A percentile compares a stretch with the other conserved stretches of the same genome.
These are phyloP conservation scores for Ceriops tagal DNA, from an alignment of 345 rosid species.

Conservation along the genomic window DNA sequence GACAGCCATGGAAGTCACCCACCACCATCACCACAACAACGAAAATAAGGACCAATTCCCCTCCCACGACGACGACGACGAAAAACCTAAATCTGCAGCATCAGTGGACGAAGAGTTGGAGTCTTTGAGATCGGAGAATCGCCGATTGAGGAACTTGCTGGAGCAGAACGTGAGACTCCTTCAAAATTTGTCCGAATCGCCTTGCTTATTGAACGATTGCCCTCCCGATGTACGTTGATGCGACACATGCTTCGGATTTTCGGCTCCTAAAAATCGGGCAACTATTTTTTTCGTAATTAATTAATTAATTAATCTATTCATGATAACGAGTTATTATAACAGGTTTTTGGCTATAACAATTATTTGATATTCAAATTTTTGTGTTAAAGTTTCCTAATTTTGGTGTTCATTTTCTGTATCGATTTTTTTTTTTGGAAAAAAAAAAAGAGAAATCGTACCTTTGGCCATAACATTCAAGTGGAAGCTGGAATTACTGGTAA, in stretches of 20 bases:
- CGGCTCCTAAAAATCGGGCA: neutral
- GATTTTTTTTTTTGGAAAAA: too few relatives aligned
- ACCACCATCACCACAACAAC: slow-evolving; percentile 40
- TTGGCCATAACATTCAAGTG: too few relatives aligned
- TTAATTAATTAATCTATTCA: neutral
- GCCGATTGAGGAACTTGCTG: neutral
- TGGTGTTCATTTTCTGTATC: too few relatives aligned
- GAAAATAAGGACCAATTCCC: neutral
- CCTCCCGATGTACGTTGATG: slow-evolving; percentile 66
- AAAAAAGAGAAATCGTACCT: too few relatives aligned
- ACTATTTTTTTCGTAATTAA: neutral
- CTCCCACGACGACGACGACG: too few relatives aligned
- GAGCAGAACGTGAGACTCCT: neutral
- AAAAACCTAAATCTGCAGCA: too few relatives aligned
- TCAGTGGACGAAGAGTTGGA: neutral
- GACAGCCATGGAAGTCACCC: slow-evolving; percentile 64
- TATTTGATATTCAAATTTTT: too few relatives aligned
- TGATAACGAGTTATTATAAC: too few relatives aligned
- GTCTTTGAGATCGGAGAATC: neutral
- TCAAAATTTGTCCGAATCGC: slow-evolving; percentile 44
- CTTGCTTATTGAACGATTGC: slow-evolving; percentile 55
- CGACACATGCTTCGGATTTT: neutral
- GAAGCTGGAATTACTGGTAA: too few relatives aligned
- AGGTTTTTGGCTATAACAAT: neutral
- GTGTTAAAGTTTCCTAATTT: too few relatives aligned